Evolutionary conservation across 352 stramenopile genomes (phyloP).

Genomic region (Phytophthora hybrid): DNA sequence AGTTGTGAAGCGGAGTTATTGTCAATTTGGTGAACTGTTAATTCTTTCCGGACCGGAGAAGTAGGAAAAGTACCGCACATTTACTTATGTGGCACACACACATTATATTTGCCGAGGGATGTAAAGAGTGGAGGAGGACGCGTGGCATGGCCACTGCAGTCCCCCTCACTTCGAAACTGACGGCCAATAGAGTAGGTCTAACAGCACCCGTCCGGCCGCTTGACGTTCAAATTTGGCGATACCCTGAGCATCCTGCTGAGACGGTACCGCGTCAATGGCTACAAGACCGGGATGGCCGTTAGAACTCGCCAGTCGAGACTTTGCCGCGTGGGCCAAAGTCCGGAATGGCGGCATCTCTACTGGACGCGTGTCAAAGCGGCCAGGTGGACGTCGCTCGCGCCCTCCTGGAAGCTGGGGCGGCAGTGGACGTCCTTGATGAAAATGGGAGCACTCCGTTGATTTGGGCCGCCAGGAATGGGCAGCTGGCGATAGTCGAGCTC

Average conservation of each 20-base stretch:
- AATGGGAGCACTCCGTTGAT: neutral
- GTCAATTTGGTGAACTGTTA: too few species aligned
- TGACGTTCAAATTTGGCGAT: slow-evolving; percentile 62
- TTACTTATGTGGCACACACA: too few species aligned
- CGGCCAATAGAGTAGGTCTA: too few species aligned
- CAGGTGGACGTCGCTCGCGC: neutral
- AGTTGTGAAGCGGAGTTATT: too few species aligned
- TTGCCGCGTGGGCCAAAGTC: neutral
- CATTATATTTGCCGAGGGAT: too few species aligned
- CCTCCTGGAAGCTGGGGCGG: neutral
- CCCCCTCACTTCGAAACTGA: too few species aligned
- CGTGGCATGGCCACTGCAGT: too few species aligned
- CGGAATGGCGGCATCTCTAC: neutral
- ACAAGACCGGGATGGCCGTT: neutral
- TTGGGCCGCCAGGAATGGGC: neutral
- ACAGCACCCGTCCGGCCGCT: slow-evolving; percentile 43
- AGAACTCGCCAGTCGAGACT: neutral
- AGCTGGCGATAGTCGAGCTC: neutral
- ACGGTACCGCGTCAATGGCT: neutral
- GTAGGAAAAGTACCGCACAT: too few species aligned
- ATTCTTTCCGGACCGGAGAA: too few species aligned
- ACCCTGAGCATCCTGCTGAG: neutral
- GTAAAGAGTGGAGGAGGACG: too few species aligned
- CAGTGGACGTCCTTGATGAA: neutral
- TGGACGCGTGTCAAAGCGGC: neutral